Evolutionary conservation across 306 rosid species (phyloP), one percentile per base, ranked within the genome.

Genomic region (Carpinus fangiana): DNA sequence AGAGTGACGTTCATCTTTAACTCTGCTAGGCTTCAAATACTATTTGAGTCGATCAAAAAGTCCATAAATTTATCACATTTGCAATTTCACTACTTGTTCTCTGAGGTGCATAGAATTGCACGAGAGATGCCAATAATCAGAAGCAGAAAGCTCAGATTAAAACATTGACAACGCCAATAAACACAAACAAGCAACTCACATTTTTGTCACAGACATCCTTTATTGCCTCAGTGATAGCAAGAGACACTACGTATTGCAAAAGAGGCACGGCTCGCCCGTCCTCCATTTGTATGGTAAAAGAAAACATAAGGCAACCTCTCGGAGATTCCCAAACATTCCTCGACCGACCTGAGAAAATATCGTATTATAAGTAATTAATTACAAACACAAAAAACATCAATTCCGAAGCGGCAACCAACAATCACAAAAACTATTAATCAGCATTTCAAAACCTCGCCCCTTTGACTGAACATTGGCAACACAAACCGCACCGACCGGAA

Each of bases 261-360:
- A 93, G 88, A 77, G 98, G 98, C 83, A 96, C 92, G 0, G 87
- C 62, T 56, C 92, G 85, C 36, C 97, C 99, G 56, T 93, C 91
- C 82, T 90, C 98, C 97, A 96, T 87, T 87, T 93, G 96, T 80
- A 88, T 17, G 51, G 88, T 91, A 79, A 93, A 91, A 77, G 99
- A 93, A 86, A 91, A 96, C 88, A 93, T 52, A 55, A 96, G 97
- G 84, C 94, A 89, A 48, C 98, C 99, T 70, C 76, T 81, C 10
- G 97, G 97, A 76, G 99, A 96, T 61, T 96, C 94, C 98, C 97
- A 96, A 71, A 82, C 80, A 89, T 96, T 96, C 90, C 91, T 93
- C 2, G 96, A 87, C 74, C 99, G 90, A 74, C 99, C 99, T 93
- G 85, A 21, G 73, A 71, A 77, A 80, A 52, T 74, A 10, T 78